These are phyloP conservation scores for Parafenestella ontariensis DNA, from an alignment of 2,329 filamentous ascomycete species.

Conservation along the genomic window DNA sequence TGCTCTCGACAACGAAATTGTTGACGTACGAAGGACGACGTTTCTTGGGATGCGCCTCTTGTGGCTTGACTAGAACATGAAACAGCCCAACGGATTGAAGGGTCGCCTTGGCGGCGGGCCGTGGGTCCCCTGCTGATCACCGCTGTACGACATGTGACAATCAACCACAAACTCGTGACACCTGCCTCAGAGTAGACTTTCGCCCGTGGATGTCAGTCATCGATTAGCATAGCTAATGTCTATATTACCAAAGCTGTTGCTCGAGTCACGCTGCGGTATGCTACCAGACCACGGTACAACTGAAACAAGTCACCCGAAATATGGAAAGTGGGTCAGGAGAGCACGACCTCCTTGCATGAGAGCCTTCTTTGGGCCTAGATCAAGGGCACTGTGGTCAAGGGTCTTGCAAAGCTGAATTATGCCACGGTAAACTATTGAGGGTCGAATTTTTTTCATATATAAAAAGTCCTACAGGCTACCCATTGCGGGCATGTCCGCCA, in stretches of 20 bases:
- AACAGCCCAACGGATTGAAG: conserved; percentile 15
- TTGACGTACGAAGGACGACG: conserved; percentile 8
- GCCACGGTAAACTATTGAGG: too few species aligned
- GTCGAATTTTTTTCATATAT: too few species aligned
- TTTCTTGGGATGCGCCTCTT: conserved; percentile 5
- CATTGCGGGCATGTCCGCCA: too few species aligned
- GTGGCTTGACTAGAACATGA: conserved; percentile 21
- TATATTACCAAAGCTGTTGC: too few species aligned
- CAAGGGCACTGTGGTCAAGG: neutral
- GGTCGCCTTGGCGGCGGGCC: conserved; percentile 14
- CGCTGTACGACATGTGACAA: neutral
- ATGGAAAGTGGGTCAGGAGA: neutral
- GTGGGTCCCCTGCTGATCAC: neutral
- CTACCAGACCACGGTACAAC: neutral
- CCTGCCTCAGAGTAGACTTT: too few species aligned
- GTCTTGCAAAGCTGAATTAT: neutral
- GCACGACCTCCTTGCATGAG: neutral
- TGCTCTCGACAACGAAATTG: conserved; percentile 1
- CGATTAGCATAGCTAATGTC: neutral
- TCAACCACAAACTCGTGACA: neutral
- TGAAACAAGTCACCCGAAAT: neutral
- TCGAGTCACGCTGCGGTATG: neutral
- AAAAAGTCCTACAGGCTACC: too few species aligned
- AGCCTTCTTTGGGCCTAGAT: neutral
- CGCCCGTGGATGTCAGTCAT: neutral